Conservation (phyloP, 2,329 filamentous ascomycete genomes). For the Colletotrichum sp. region DNA sequence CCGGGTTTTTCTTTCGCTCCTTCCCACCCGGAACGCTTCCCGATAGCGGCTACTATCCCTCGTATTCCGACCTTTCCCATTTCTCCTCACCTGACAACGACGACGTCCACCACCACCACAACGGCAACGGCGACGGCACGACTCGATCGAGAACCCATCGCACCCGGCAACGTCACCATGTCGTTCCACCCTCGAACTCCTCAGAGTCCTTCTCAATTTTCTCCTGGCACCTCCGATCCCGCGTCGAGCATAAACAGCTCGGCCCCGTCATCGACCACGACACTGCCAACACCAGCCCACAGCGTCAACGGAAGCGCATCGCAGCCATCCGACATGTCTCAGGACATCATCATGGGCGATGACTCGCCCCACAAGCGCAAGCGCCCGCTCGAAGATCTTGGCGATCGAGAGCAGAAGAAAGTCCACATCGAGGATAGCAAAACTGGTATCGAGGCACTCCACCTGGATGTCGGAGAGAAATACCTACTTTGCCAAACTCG, state of each 20-base stretch:
- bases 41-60: not conserved
- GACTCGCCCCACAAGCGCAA: conserved; percentile 67
- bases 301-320: conserved; percentile 63
- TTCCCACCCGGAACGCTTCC: conserved; percentile 17
- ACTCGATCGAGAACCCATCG: conserved; percentile 20
- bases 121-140: conserved; percentile 3
- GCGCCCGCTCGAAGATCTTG: conserved; percentile 60
- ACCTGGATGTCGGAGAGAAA: conserved; percentile 70
- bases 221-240: conserved; percentile 59
- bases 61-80: conserved; percentile 8
- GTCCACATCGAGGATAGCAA: conserved; percentile 65
- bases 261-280: conserved; percentile 55
- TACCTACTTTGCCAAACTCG: conserved; percentile 71
- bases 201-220: conserved; percentile 70
- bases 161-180: conserved; percentile 54
- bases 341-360: conserved; percentile 52
- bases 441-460: conserved; percentile 68
- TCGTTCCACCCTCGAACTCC: conserved; percentile 72
- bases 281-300: conserved; percentile 67
- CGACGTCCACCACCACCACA: conserved; percentile 41
- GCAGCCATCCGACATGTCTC: conserved; percentile 45
- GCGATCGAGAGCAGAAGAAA: conserved; percentile 66
- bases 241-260: conserved; percentile 57
- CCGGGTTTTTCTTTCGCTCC: conserved; percentile 5
- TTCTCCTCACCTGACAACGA: conserved; percentile 31